phyloP scores from a whole-genome alignment of 805 yeast species.

The Aciculoconidium aculeatum region DNA sequence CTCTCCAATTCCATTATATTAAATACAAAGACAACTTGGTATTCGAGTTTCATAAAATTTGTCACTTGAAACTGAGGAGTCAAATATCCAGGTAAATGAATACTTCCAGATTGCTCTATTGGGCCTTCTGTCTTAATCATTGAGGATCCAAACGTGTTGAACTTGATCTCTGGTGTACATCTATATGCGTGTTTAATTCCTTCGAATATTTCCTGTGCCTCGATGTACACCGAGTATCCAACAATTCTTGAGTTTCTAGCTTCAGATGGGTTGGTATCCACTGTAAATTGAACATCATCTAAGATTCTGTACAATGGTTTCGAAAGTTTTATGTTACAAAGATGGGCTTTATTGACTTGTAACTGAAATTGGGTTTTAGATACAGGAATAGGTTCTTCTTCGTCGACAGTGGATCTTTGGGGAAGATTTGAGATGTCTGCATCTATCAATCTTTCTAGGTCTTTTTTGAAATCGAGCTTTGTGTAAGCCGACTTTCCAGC shows the following conservation, averaged over 20 bases:
- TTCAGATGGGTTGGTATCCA: slow-evolving; percentile 21
- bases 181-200: slow-evolving; percentile 23
- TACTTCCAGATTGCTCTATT: slow-evolving; percentile 12
- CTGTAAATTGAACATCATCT: slow-evolving; percentile 29
- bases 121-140: slow-evolving; percentile 10
- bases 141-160: slow-evolving; percentile 28
- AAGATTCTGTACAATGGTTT: slow-evolving; percentile 34
- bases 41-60: slow-evolving; percentile 30
- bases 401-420: slow-evolving; percentile 20
- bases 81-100: slow-evolving; percentile 27
- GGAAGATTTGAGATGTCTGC: slow-evolving; percentile 30
- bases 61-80: slow-evolving; percentile 34
- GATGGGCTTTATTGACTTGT: slow-evolving; percentile 23
- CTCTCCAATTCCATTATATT: slow-evolving; percentile 23
- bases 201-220: slow-evolving; percentile 31
- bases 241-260: slow-evolving; percentile 19
- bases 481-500: slow-evolving; percentile 2
- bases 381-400: slow-evolving; percentile 5
- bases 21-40: slow-evolving; percentile 31
- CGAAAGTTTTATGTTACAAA: slow-evolving; percentile 29
- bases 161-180: slow-evolving; percentile 29
- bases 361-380: slow-evolving; percentile 32
- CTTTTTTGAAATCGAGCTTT: slow-evolving; percentile 18
- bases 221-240: slow-evolving; percentile 30
- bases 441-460: slow-evolving; percentile 26